A percentile compares a stretch with the other conserved stretches of the same genome.
phyloP scores from a whole-genome alignment of 2,329 filamentous ascomycete genomes.

The Dactylonectria macrodidyma region DNA sequence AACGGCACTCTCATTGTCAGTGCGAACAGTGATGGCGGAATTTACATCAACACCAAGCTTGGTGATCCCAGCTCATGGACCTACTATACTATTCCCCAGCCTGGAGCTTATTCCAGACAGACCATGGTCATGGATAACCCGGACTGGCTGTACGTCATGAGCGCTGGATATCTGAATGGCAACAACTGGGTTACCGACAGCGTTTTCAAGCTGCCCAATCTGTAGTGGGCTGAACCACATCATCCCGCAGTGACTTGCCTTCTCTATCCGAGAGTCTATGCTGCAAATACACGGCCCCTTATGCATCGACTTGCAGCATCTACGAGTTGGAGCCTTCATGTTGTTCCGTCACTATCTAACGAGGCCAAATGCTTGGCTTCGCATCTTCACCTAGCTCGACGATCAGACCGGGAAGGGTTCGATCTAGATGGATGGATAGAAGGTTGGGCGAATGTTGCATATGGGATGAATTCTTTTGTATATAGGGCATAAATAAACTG shows the following conservation, averaged over 20 bases:
- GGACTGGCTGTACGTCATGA: conserved; percentile 24
- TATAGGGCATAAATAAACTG: no score
- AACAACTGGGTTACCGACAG: conserved; percentile 29
- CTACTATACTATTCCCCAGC: conserved; percentile 12
- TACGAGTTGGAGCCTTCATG: no score
- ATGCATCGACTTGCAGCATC: no score
- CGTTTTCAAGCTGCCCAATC: conserved; percentile 27
- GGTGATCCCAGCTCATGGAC: conserved; percentile 14
- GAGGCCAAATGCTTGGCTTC: no score
- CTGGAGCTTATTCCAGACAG: conserved; percentile 19
- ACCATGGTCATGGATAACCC: conserved; percentile 24
- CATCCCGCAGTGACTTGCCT: not conserved
- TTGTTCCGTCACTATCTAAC: no score
- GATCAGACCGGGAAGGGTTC: no score
- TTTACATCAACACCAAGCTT: conserved; percentile 19
- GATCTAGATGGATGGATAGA: no score
- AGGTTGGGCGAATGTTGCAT: no score
- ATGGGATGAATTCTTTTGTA: no score
- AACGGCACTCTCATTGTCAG: conserved; percentile 20
- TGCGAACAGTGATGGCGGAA: not conserved
- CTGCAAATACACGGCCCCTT: no score
- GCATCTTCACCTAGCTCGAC: no score
- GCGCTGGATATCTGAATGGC: conserved; percentile 13
- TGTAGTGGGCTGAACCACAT: not conserved
- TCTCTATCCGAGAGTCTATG: not conserved